A percentile compares a stretch with the other conserved stretches of the same genome.
Evolutionary conservation across 306 rosid genomes (phyloP).

Genomic region (Cicer pinnatifidum): DNA sequence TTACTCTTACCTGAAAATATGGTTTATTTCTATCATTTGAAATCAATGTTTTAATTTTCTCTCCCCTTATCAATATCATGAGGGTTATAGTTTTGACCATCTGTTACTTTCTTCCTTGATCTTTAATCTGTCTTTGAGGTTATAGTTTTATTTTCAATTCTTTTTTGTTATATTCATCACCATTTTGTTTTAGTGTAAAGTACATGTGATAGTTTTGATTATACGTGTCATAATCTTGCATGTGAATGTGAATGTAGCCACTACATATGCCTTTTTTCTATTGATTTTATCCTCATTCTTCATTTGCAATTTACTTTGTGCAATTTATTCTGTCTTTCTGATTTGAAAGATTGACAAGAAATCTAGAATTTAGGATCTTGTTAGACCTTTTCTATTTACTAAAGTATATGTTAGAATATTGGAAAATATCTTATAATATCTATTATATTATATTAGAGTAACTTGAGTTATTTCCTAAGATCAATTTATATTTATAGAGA

Average conservation of each 20-base stretch:
- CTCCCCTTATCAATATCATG: slow-evolving; percentile 24
- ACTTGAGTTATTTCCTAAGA: no score
- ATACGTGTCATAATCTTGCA: slow-evolving; percentile 5
- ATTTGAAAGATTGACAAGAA: slow-evolving; percentile 9
- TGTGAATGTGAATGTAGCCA: no score
- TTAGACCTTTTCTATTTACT: not conserved
- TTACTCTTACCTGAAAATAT: slow-evolving; percentile 27
- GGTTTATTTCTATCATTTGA: slow-evolving; percentile 27
- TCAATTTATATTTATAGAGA: no score
- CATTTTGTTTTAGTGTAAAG: slow-evolving; percentile 19
- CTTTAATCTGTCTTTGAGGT: not conserved
- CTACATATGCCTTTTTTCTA: slow-evolving; percentile 1
- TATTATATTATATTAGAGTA: no score
- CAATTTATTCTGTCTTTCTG: not conserved
- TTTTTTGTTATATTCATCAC: not conserved
- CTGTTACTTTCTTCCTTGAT: slow-evolving; percentile 30
- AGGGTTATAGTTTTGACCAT: not conserved
- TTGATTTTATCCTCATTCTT: slow-evolving; percentile 26
- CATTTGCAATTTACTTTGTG: not conserved
- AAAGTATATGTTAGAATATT: not conserved
- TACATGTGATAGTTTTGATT: slow-evolving; percentile 23
- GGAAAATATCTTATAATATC: no score
- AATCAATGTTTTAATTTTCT: slow-evolving; percentile 23
- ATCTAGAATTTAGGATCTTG: not conserved
- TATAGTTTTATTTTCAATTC: slow-evolving; percentile 17